Conservation (phyloP, 192 early-diverging fungal genomes). For the Oehlia diaphana region DNA sequence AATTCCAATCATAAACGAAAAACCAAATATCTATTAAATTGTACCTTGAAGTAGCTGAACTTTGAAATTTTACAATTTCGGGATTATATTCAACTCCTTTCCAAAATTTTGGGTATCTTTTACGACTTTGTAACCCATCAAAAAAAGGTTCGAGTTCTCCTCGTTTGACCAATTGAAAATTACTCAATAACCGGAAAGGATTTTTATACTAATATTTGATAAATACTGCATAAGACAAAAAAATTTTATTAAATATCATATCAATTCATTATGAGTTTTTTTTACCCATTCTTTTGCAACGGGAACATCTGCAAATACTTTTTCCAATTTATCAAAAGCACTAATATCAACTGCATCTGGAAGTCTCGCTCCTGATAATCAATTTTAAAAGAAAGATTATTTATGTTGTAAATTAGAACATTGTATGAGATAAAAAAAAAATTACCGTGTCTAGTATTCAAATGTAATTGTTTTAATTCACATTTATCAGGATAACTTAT, state of each 20-base stretch:
- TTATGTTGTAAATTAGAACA: neutral
- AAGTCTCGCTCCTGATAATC: neutral
- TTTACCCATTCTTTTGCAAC: constrained; percentile 10
- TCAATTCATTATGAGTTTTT: neutral
- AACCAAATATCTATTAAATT: neutral
- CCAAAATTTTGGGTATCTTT: too few species aligned
- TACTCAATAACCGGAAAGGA: neutral
- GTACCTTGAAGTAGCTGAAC: neutral
- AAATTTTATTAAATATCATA: neutral
- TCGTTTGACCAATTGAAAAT: too few species aligned
- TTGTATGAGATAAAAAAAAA: neutral
- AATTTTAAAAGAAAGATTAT: neutral
- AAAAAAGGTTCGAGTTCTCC: neutral
- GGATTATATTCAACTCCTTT: too few species aligned
- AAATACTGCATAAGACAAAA: neutral
- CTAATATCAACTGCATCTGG: neutral
- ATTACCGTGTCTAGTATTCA: too few species aligned
- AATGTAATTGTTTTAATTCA: too few species aligned
- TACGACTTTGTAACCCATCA: neutral
- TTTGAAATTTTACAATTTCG: too few species aligned
- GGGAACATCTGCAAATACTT: neutral
- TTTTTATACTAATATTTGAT: neutral
- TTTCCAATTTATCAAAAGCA: neutral
- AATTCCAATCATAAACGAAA: neutral
- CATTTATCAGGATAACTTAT: too few species aligned